Percentiles rank a stretch among this genome's conserved stretches.
Evolutionary conservation across 139 green algal genomes (phyloP).

Genomic region (Chlamydomonas incerta): DNA sequence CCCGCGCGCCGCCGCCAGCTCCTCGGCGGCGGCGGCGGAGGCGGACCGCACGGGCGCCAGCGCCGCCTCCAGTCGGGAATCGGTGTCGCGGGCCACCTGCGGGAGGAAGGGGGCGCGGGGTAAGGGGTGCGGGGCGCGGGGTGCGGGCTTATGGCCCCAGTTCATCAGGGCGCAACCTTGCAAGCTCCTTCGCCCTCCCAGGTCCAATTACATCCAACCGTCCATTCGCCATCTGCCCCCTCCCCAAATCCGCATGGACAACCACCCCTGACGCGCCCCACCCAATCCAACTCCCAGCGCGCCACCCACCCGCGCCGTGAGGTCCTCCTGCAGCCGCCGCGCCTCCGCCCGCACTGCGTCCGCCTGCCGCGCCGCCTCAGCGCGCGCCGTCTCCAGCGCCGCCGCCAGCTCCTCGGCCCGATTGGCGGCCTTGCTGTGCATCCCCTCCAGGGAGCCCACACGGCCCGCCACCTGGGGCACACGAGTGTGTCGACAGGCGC

Average conservation of each 20-base stretch:
- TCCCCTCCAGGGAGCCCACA: not conserved
- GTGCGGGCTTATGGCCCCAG: too few relatives aligned
- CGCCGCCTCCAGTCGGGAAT: not conserved
- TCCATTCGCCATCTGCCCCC: too few relatives aligned
- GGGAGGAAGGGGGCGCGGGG: too few relatives aligned
- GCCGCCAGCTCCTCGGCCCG: not conserved
- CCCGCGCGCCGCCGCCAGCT: not conserved
- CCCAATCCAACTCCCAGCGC: too few relatives aligned
- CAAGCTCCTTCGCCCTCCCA: too few relatives aligned
- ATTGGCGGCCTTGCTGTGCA: not conserved
- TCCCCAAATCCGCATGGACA: too few relatives aligned
- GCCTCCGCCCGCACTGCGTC: too few relatives aligned
- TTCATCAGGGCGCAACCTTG: too few relatives aligned
- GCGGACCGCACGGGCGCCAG: not conserved
- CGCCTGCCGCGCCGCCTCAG: not conserved
- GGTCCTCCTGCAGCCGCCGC: not conserved
- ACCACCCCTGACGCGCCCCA: too few relatives aligned
- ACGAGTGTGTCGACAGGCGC: too few relatives aligned
- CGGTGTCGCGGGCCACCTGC: not conserved
- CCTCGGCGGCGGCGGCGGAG: not conserved
- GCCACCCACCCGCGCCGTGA: not conserved
- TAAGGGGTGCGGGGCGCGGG: too few relatives aligned
- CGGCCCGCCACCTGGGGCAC: not conserved
- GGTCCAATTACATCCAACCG: too few relatives aligned
- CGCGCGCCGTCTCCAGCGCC: not conserved